These are phyloP conservation scores for Hymenoscyphus repandus DNA, from an alignment of 2,329 filamentous ascomycete species.

Conservation along the genomic window DNA sequence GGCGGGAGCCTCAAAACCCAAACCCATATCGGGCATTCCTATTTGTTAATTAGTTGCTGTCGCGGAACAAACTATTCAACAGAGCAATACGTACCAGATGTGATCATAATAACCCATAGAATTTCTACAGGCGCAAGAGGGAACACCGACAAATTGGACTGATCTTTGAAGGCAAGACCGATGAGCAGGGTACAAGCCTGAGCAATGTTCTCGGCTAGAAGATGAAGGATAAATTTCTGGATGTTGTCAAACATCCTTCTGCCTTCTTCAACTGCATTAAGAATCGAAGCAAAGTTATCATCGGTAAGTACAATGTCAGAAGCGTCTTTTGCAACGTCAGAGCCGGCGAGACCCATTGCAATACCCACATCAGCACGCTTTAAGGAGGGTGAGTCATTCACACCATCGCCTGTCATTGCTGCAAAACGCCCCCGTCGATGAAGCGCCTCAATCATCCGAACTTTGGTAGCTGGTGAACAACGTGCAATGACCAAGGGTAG, in stretches of 20 bases:
- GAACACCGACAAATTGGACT: slow-evolving; percentile 68
- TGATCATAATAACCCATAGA: slow-evolving; percentile 93
- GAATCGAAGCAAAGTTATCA: slow-evolving; percentile 50
- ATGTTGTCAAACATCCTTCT: slow-evolving; percentile 50
- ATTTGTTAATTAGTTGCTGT: too few relatives aligned
- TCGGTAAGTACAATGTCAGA: slow-evolving; percentile 47
- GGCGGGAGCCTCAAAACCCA: background rate
- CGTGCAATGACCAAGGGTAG: slow-evolving; percentile 48
- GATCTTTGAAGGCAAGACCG: slow-evolving; percentile 76
- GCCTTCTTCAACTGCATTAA: slow-evolving; percentile 47
- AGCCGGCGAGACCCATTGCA: slow-evolving; percentile 55
- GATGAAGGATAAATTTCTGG: slow-evolving; percentile 57
- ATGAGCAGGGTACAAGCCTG: slow-evolving; percentile 78
- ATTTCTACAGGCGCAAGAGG: slow-evolving; percentile 82
- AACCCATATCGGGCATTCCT: slow-evolving; percentile 37
- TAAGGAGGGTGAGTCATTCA: slow-evolving; percentile 50
- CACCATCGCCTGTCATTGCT: slow-evolving; percentile 52
- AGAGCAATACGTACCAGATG: slow-evolving; percentile 49
- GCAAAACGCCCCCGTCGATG: slow-evolving; percentile 44
- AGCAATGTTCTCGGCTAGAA: slow-evolving; percentile 70
- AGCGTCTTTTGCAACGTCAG: slow-evolving; percentile 59
- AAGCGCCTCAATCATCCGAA: slow-evolving; percentile 49
- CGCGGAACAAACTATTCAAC: too few relatives aligned
- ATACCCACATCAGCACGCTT: slow-evolving; percentile 53
- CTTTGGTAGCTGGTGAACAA: slow-evolving; percentile 48